Evolutionary conservation across 805 yeast genomes (phyloP), one percentile per base, ranked within the genome.

Genomic region (Yamadazyma laniorum): DNA sequence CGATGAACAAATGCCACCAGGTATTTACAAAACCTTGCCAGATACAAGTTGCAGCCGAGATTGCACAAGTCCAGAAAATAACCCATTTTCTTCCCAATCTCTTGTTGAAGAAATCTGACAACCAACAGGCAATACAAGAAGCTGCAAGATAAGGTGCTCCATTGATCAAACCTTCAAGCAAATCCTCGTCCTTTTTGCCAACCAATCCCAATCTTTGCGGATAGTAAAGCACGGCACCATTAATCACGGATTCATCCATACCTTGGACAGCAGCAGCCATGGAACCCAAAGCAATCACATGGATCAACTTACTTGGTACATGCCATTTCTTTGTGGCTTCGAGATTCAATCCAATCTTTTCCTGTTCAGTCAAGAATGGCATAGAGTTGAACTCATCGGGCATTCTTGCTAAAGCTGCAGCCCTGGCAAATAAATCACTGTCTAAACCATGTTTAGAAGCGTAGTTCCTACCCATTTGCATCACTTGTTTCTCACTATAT

Each of bases 221-320:
- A 55, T 79, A 82, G 45, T 72, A 75, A 17, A 80, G 55, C 33
- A 74, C 76, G 16, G 87, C 87, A 25, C 87, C 88, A 45, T 81
- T 80, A 42, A 79, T 64, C 7, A 80, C 86, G 5, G 85, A 74
- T 55, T 82, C 85, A 55, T 82, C 88, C 85, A 79, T 79, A 37
- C 88, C 88, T 53, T 82, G 88, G 28, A 80, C 84, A 4, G 83
- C 80, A 3, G 85, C 82, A 36, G 85, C 79, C 67, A 80, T 65
- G 3, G 86, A 80, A 32, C 83, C 79, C 51, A 79, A 61, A 6
- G 80, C 72, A 57, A 77, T 73, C 15, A 75, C 71, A 42, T 66
- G 76, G 44, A 74, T 56, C 49, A 82, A 63, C 42, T 70, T 76
- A 7, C 51, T 16, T 65, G 74, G 79, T 18, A 74, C 72, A 37